Evolutionary conservation across 192 early-diverging fungal species (phyloP), one percentile per base, ranked within the genome.

Genomic region (Piromyces finnis): DNA sequence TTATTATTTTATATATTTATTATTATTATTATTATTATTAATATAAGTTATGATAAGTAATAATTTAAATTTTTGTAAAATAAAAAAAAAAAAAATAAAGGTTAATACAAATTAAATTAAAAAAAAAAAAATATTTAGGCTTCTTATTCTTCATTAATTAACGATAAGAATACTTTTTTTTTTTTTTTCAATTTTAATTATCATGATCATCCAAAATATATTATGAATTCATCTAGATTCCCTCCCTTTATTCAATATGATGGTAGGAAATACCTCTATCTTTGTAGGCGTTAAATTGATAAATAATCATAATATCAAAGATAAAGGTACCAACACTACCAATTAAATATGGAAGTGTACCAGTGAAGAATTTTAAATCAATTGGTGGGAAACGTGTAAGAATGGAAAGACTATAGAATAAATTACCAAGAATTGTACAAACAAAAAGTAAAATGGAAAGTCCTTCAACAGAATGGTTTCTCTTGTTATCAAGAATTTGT

Each of bases 401-500:
- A 27, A 88, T 82, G 14, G 81, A 77, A 36, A 81, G 18, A 77
- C 84, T 84, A 77, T 88, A 88, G 36, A 79, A 39, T n/a, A 91
- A 79, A 83, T 96, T 96, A 17, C 95, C 95, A 80, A 95, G 79
- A 32, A 94, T 91, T 28, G 90, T 89, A 85, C 93, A 94, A n/a
- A 89, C 81, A 86, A 96, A 96, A 94, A 96, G 94, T 77, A 86
- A 88, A 7, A 93, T 81, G n/a, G 91, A 91, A 68, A 96, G 86
- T 4, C 95, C 95, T 82, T 94, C 94, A 26, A 90, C 92, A 16
- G 88, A 90, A 84, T 91, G 88, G 51, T 88, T 87, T 30, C 85
- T 84, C 83, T 86, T 90, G 85, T 96, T 96, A 87, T 92, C 90
- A 78, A 92, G 87, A 32, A 96, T 94, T 81, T 96, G 95, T 9